Percentiles rank a stretch among this genome's conserved stretches.
phyloP scores from a whole-genome alignment of 202 grass and related monocot species.

The Digitaria exilis region DNA sequence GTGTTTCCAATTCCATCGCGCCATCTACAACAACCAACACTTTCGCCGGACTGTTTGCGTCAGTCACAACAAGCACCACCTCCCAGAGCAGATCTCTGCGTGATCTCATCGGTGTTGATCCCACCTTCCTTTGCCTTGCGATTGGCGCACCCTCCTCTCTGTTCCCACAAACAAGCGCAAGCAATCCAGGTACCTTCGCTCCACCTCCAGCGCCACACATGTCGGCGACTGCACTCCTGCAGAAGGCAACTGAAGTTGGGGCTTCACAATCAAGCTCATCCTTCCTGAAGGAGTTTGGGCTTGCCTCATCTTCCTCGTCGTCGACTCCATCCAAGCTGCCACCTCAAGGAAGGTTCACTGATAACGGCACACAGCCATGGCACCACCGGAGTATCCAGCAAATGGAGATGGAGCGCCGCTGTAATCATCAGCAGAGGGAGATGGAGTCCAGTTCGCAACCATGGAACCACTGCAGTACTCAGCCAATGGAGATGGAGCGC shows the following conservation, averaged over 20 bases:
- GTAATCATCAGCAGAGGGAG: slow-evolving; percentile 42
- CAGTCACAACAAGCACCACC: slow-evolving; percentile 52
- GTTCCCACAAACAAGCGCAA: slow-evolving; percentile 50
- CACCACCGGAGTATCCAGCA: slow-evolving; percentile 35
- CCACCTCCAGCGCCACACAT: slow-evolving; percentile 59
- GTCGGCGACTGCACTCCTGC: slow-evolving; percentile 88
- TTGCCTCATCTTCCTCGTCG: slow-evolving; percentile 31
- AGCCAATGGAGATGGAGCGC: slow-evolving; percentile 43
- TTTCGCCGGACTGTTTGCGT: slow-evolving; percentile 61
- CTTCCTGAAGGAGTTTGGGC: slow-evolving; percentile 59
- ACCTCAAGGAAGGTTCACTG: slow-evolving; percentile 17
- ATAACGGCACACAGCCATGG: slow-evolving; percentile 26
- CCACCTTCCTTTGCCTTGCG: slow-evolving; percentile 67
- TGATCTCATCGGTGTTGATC: slow-evolving; percentile 63
- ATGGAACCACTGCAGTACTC: not conserved
- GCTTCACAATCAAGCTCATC: slow-evolving; percentile 53
- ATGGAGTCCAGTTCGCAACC: slow-evolving; percentile 39
- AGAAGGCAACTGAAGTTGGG: slow-evolving; percentile 85
- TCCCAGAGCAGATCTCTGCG: slow-evolving; percentile 55
- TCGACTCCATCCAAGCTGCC: not conserved
- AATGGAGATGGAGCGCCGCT: slow-evolving; percentile 41
- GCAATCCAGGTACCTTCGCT: slow-evolving; percentile 39
- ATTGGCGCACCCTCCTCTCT: slow-evolving; percentile 46
- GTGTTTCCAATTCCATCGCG: slow-evolving; percentile 43
- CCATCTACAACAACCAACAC: slow-evolving; percentile 56